A percentile compares a stretch with the other conserved stretches of the same genome.
These are phyloP conservation scores for Russula sp. DNA, from an alignment of 768 basidiomycete species.

Conservation along the genomic window DNA sequence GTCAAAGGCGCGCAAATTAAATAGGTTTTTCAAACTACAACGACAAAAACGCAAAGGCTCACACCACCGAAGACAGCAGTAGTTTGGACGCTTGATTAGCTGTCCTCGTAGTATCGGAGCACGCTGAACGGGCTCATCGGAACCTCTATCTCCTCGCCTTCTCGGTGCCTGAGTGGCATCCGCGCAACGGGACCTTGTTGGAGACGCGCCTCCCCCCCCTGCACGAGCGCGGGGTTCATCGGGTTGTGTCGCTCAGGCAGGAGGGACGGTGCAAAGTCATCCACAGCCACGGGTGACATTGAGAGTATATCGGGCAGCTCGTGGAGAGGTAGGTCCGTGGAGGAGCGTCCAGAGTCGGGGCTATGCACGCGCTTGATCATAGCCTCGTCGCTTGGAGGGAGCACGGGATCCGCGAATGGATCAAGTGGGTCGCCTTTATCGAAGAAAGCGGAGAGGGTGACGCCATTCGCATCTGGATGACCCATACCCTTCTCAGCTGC, in stretches of 20 bases:
- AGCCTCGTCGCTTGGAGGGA: not conserved
- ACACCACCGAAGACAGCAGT: no score
- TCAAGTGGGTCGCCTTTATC: not conserved
- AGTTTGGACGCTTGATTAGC: not conserved
- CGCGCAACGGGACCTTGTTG: not conserved
- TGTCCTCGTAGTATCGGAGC: not conserved
- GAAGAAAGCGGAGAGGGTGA: not conserved
- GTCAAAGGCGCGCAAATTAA: not conserved
- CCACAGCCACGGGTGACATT: not conserved
- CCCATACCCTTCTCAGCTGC: not conserved
- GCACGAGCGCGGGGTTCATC: not conserved
- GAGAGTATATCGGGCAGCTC: not conserved
- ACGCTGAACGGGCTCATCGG: not conserved
- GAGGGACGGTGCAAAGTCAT: not conserved
- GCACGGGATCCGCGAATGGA: constrained; percentile 8
- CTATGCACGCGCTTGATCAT: not conserved
- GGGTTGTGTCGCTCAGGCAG: not conserved
- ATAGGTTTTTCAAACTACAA: no score
- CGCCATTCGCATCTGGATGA: not conserved
- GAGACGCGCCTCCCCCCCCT: not conserved
- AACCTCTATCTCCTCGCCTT: not conserved
- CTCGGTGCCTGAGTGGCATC: not conserved
- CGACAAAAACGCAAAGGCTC: no score
- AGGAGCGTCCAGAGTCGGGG: not conserved
- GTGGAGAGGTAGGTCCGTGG: not conserved